Evolutionary conservation across 352 stramenopile species (phyloP).

Genomic region (Globisporangium abappressorium): DNA sequence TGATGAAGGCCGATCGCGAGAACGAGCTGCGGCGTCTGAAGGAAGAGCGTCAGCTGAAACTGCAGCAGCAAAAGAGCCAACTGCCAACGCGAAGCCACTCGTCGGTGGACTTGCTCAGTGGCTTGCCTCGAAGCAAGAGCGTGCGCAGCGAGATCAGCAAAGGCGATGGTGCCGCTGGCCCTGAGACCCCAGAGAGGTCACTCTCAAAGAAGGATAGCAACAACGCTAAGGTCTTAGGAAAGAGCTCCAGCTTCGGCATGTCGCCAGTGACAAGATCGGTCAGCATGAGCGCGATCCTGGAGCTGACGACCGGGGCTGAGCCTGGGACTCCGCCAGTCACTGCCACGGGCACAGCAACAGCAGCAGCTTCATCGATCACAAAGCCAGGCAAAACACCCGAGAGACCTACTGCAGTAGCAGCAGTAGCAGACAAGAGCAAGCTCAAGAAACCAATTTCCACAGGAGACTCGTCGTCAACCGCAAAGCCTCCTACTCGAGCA

Average conservation of each 20-base stretch:
- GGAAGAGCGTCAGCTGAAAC: conserved; percentile 54
- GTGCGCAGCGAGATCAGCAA: neutral
- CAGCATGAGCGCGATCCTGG: conserved; percentile 29
- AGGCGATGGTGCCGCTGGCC: conserved; percentile 16
- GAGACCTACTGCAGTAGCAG: neutral
- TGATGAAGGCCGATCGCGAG: conserved; percentile 71
- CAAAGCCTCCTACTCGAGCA: conserved; percentile 8
- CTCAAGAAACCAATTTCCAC: conserved; percentile 15
- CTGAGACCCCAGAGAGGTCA: conserved; percentile 27
- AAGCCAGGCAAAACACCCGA: conserved; percentile 16
- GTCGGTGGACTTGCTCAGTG: conserved; percentile 23
- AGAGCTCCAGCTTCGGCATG: conserved; percentile 1
- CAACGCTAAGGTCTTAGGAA: conserved; percentile 1
- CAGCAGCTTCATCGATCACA: neutral
- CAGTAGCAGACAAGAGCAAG: conserved; percentile 12
- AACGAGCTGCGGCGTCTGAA: conserved; percentile 72
- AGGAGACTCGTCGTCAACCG: neutral
- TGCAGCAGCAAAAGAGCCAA: conserved; percentile 49
- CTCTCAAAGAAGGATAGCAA: conserved; percentile 18
- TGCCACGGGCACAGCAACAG: neutral
- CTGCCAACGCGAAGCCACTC: conserved; percentile 33
- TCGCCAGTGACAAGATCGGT: conserved; percentile 27
- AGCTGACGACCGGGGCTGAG: conserved; percentile 19
- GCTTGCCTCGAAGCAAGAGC: conserved; percentile 13
- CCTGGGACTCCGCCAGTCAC: conserved; percentile 4